phyloP scores from a whole-genome alignment of 371 early-diverging fungal species.

The Coelomomyces lativittatus region DNA sequence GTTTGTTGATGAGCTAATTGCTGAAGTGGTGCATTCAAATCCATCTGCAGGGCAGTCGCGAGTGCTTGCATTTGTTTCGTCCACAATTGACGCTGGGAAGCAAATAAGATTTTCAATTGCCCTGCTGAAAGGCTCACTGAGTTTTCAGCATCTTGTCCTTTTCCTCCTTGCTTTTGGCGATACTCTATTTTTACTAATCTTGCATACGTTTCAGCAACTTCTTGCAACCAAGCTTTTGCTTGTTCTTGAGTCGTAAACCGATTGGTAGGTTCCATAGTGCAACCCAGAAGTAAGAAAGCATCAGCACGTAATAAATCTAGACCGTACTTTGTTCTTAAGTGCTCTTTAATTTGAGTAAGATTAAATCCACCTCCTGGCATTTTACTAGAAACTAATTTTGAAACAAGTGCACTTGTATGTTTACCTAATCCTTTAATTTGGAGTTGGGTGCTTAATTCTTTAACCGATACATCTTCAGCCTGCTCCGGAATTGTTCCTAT shows the following conservation, averaged over 20 bases:
- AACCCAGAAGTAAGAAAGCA: conserved; percentile 57
- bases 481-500: conserved; percentile 76
- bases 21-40: conserved; percentile 61
- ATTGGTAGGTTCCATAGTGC: conserved; percentile 67
- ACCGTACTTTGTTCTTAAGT: conserved; percentile 52
- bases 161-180: conserved; percentile 25
- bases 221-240: conserved; percentile 73
- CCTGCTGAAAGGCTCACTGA: conserved; percentile 18
- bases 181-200: conserved; percentile 57
- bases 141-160: conserved; percentile 32
- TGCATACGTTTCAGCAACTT: conserved; percentile 60
- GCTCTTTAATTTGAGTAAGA: conserved; percentile 54
- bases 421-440: conserved; percentile 57
- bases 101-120: conserved; percentile 42
- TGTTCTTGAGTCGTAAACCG: conserved; percentile 64
- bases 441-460: conserved; percentile 59
- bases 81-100: conserved; percentile 62
- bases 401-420: conserved; percentile 53
- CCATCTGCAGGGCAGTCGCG: conserved; percentile 69
- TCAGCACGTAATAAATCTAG: conserved; percentile 72
- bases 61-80: conserved; percentile 70
- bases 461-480: conserved; percentile 72
- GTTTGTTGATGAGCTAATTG: conserved; percentile 47
- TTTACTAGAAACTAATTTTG: conserved; percentile 69
- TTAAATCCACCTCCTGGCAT: conserved; percentile 83